Conservation (phyloP, 495 filamentous ascomycete genomes). For the Jackrogersella minutella region DNA sequence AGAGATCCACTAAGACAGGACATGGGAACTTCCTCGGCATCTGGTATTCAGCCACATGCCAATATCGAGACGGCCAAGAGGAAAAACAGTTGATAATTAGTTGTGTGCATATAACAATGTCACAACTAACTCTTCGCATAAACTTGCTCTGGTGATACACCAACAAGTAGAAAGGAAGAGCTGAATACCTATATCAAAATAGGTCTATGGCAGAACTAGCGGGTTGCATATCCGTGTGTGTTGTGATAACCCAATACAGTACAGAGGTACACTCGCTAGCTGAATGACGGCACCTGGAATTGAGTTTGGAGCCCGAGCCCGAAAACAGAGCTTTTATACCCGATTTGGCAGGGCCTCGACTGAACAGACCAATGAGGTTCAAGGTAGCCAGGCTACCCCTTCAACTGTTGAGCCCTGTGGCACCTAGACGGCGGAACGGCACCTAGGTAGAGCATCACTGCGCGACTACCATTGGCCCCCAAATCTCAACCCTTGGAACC, state of each 20-base stretch:
- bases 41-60: slow-evolving; percentile 13
- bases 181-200: too few species aligned
- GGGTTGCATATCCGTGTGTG: too few species aligned
- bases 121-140: too few species aligned
- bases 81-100: too few species aligned
- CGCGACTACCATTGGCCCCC: slow-evolving; percentile 5
- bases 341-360: slow-evolving; percentile 26
- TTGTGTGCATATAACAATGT: too few species aligned
- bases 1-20: slow-evolving; percentile 15
- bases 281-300: neutral
- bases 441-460: neutral
- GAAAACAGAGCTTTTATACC: slow-evolving; percentile 26
- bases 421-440: slow-evolving; percentile 2
- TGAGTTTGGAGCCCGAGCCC: slow-evolving; percentile 15
- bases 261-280: neutral
- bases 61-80: neutral
- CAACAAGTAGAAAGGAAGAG: too few species aligned
- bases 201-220: too few species aligned
- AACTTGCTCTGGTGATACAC: too few species aligned
- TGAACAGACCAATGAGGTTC: slow-evolving; percentile 18
- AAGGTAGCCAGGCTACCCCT: slow-evolving; percentile 7
- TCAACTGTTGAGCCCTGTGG: slow-evolving; percentile 41
- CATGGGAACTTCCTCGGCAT: slow-evolving; percentile 22
- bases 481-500: slow-evolving; percentile 12
- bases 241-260: too few species aligned